A percentile compares a stretch with the other conserved stretches of the same genome.
These are phyloP conservation scores for Amanita rimosa DNA, from an alignment of 768 basidiomycete species.

Conservation along the genomic window DNA sequence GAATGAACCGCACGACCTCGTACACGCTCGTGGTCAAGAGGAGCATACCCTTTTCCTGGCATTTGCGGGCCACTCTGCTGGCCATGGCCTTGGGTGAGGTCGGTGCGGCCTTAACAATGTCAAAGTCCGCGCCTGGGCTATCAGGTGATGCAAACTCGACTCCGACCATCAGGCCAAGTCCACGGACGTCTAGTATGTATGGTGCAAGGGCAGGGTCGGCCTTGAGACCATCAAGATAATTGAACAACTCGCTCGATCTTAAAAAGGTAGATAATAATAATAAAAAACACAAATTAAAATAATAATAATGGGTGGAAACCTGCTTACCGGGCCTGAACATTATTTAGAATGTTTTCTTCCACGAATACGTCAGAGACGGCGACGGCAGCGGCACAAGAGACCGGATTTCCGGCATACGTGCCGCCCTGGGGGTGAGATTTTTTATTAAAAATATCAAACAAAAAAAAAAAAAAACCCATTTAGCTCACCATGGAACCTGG, in stretches of 20 bases:
- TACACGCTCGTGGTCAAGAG: slow-evolving; percentile 86
- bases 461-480: too few relatives aligned
- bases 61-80: slow-evolving; percentile 60
- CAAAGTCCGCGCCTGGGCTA: slow-evolving; percentile 33
- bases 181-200: slow-evolving; percentile 78
- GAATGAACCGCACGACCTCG: slow-evolving; percentile 88
- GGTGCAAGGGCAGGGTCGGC: slow-evolving; percentile 37
- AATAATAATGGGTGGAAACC: too few relatives aligned
- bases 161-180: slow-evolving; percentile 81
- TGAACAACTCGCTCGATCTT: slow-evolving; percentile 70
- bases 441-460: too few relatives aligned
- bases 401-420: slow-evolving; percentile 88
- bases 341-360: slow-evolving; percentile 73
- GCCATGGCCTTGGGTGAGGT: slow-evolving; percentile 41
- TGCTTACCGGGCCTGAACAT: slow-evolving; percentile 59
- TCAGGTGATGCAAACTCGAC: slow-evolving; percentile 64
- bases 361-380: slow-evolving; percentile 71
- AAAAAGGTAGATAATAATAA: too few relatives aligned
- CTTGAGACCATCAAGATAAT: slow-evolving; percentile 43
- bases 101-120: slow-evolving; percentile 23
- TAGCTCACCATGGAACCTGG: slow-evolving; percentile 67
- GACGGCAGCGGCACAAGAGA: slow-evolving; percentile 83
- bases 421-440: slow-evolving; percentile 73
- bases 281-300: neutral
- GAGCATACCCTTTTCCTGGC: slow-evolving; percentile 78